A percentile compares a stretch with the other conserved stretches of the same genome.
Conservation (phyloP, 257 asterid species). For the Leonotis leonurus region DNA sequence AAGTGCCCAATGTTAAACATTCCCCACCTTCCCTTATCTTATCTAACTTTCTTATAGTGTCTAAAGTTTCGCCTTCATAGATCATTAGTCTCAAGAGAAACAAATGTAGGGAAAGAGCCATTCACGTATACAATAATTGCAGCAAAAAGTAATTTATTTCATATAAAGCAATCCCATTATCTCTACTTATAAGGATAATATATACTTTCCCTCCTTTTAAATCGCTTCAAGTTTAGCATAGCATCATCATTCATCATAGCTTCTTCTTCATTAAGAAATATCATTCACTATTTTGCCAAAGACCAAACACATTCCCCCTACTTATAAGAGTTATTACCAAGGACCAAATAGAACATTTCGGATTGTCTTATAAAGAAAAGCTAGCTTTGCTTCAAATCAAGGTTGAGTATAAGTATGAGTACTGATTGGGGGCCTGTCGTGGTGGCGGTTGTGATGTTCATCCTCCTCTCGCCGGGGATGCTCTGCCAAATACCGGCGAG, state of each 20-base stretch:
- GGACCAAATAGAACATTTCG: not conserved
- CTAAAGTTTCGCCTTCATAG: too few species aligned
- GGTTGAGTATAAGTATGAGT: conserved; percentile 12
- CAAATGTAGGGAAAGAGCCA: conserved; percentile 15
- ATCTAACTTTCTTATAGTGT: too few species aligned
- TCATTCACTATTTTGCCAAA: too few species aligned
- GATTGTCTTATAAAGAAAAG: not conserved
- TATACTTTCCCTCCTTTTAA: conserved; percentile 47
- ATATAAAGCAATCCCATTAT: conserved; percentile 53
- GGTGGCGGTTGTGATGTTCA: conserved; percentile 88
- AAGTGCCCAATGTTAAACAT: too few species aligned
- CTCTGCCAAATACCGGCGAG: conserved; percentile 85
- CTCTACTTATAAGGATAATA: conserved; percentile 20
- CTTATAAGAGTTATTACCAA: not conserved
- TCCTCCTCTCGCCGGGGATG: conserved; percentile 77
- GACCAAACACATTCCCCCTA: not conserved
- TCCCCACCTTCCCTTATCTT: too few species aligned
- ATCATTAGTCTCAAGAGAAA: conserved; percentile 21
- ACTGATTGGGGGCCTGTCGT: conserved; percentile 91
- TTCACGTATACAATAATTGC: conserved; percentile 27
- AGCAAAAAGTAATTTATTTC: conserved; percentile 7
- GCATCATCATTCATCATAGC: conserved; percentile 34
- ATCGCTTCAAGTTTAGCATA: conserved; percentile 53
- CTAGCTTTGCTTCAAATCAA: too few species aligned
- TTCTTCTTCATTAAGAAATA: conserved; percentile 67